Conservation (phyloP, 495 filamentous ascomycete species). For the Daldinia concentrica region DNA sequence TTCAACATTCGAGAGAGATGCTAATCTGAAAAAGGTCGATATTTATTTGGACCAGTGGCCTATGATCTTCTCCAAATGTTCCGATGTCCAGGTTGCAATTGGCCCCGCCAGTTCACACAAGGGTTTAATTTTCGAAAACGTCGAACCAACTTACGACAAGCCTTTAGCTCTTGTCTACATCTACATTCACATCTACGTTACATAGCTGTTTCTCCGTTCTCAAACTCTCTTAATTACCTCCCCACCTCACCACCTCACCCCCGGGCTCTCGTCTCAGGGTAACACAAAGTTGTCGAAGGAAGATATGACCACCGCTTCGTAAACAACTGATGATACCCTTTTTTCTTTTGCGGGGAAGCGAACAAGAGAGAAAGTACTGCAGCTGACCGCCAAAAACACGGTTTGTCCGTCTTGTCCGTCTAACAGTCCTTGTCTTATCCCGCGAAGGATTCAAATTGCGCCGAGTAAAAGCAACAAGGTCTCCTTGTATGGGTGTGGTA, state of each 20-base stretch:
- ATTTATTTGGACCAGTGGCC: slow-evolving; percentile 9
- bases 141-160: background rate
- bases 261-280: slow-evolving; percentile 13
- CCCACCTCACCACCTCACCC: background rate
- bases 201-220: background rate
- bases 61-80: slow-evolving; percentile 28
- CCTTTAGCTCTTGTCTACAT: slow-evolving; percentile 1
- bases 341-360: slow-evolving; percentile 25
- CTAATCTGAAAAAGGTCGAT: slow-evolving; percentile 34
- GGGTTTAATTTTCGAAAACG: slow-evolving; percentile 8
- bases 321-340: slow-evolving; percentile 24
- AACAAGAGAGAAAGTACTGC: slow-evolving; percentile 23
- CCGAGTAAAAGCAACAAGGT: slow-evolving; percentile 21
- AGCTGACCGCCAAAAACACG: slow-evolving; percentile 32
- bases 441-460: slow-evolving; percentile 42
- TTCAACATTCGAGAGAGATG: slow-evolving; percentile 10
- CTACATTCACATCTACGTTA: no score
- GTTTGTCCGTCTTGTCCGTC: slow-evolving; percentile 1
- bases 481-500: slow-evolving; percentile 36
- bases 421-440: slow-evolving; percentile 11
- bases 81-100: slow-evolving; percentile 27
- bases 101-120: slow-evolving; percentile 36
- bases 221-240: slow-evolving; percentile 28
- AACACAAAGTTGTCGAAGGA: slow-evolving; percentile 9
- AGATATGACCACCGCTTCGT: slow-evolving; percentile 9